Evolutionary conservation across 352 stramenopile genomes (phyloP).

Genomic region (Pythium phragmitis): DNA sequence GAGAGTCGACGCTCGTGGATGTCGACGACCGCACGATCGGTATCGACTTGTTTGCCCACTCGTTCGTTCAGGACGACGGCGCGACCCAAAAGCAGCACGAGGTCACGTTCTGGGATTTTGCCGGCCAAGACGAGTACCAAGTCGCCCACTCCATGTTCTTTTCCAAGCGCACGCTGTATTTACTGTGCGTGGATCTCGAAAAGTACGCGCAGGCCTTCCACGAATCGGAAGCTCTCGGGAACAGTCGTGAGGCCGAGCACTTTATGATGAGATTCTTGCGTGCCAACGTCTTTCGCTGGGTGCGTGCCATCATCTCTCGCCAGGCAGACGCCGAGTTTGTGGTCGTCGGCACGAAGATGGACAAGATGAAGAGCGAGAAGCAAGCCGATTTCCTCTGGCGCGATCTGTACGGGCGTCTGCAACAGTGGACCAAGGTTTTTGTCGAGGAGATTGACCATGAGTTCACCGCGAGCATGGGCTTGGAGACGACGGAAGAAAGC

Average conservation of each 20-base stretch:
- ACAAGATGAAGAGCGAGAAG: constrained; percentile 10
- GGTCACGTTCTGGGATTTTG: constrained; percentile 21
- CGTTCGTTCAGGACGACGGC: constrained; percentile 11
- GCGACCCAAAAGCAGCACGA: background rate
- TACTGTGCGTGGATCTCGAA: constrained; percentile 25
- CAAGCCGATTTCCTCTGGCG: background rate
- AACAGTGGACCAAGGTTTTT: constrained; percentile 4
- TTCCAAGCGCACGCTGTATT: constrained; percentile 19
- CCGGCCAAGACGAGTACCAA: constrained; percentile 19
- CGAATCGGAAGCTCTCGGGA: background rate
- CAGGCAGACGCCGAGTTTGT: constrained; percentile 23
- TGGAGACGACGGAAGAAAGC: background rate
- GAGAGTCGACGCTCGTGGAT: constrained; percentile 12
- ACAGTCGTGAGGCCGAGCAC: constrained; percentile 5
- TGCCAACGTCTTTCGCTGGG: constrained; percentile 21
- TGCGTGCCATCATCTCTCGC: constrained; percentile 16
- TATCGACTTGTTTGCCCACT: constrained; percentile 31
- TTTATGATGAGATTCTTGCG: constrained; percentile 11
- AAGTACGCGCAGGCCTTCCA: constrained; percentile 8
- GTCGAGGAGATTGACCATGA: constrained; percentile 8
- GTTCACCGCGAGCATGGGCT: background rate
- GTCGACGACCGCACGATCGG: constrained; percentile 32
- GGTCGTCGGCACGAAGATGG: constrained; percentile 23
- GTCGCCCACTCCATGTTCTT: constrained; percentile 17
- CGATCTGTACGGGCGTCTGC: constrained; percentile 9